Percentiles rank a stretch among this genome's conserved stretches.
phyloP scores from a whole-genome alignment of 345 rosid genomes.

The Salix exigua region DNA sequence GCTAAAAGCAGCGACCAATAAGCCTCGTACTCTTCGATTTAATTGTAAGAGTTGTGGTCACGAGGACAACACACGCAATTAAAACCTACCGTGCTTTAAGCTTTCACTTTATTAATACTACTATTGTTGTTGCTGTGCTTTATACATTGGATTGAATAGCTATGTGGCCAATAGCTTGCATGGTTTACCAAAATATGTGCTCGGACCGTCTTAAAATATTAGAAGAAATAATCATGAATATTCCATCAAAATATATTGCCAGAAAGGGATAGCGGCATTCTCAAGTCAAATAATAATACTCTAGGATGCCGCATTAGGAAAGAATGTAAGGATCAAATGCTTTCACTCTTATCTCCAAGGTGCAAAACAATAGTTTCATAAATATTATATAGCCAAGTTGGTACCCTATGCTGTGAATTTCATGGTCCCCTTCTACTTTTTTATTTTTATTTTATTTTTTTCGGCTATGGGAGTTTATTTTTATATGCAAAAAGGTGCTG shows the following conservation, averaged over 20 bases:
- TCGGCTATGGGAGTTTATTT: background rate
- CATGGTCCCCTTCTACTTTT: background rate
- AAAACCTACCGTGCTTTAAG: background rate
- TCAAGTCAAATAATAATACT: background rate
- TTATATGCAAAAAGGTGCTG: background rate
- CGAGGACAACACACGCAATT: background rate
- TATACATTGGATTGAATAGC: background rate
- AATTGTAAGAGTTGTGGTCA: background rate
- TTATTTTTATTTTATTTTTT: background rate
- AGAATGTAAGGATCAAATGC: background rate
- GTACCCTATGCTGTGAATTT: background rate
- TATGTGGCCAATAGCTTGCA: background rate
- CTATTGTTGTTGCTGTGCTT: background rate
- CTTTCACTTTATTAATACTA: too few species aligned
- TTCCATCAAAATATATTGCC: slow-evolving; percentile 11
- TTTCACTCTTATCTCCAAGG: background rate
- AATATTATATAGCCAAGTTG: slow-evolving; percentile 12
- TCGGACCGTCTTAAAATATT: slow-evolving; percentile 8
- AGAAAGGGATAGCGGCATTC: slow-evolving; percentile 18
- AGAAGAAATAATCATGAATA: slow-evolving; percentile 8
- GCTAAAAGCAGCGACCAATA: accelerated
- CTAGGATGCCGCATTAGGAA: slow-evolving; percentile 36
- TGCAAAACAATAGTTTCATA: slow-evolving; percentile 10
- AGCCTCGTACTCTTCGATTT: background rate
- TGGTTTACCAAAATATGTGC: background rate